These are phyloP conservation scores for Fusarium sp. DNA, from an alignment of 2,329 filamentous ascomycete genomes.

Conservation along the genomic window DNA sequence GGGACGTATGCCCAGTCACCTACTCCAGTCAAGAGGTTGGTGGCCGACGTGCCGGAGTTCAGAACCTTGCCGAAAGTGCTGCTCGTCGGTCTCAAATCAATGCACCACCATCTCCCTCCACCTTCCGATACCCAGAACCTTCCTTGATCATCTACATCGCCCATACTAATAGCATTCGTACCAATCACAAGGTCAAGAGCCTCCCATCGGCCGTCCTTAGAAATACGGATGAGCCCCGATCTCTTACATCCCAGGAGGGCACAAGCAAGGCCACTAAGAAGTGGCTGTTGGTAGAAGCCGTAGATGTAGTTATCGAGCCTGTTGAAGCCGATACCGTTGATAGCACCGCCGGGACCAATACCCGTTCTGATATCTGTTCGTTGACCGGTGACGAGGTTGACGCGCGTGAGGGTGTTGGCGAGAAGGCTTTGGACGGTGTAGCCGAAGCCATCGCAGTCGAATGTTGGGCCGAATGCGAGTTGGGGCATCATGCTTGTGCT, in stretches of 20 bases:
- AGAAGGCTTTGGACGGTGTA: constrained; percentile 9
- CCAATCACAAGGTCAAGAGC: background rate
- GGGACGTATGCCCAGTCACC: constrained; percentile 33
- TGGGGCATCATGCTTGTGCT: background rate
- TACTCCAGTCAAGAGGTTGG: background rate
- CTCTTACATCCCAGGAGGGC: background rate
- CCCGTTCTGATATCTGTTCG: background rate
- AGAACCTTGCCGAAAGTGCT: background rate
- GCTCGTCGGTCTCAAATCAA: constrained; percentile 4
- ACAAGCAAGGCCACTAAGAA: too few species aligned
- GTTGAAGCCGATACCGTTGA: constrained; percentile 37
- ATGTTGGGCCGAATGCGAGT: constrained; percentile 14
- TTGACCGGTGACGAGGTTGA: constrained; percentile 9
- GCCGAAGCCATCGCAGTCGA: constrained; percentile 21
- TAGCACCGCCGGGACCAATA: constrained; percentile 1
- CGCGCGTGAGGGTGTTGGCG: background rate
- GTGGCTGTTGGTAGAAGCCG: constrained; percentile 1
- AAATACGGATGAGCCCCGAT: constrained; percentile 25
- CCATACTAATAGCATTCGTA: constrained; percentile 6
- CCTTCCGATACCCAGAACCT: constrained; percentile 15
- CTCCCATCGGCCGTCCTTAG: constrained; percentile 1
- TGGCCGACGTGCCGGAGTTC: background rate
- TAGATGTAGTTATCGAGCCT: constrained; percentile 36
- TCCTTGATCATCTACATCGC: constrained; percentile 25
- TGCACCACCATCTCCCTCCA: constrained; percentile 14